These are phyloP conservation scores for Peterozyma toletana DNA, from an alignment of 805 yeast species.

Conservation along the genomic window DNA sequence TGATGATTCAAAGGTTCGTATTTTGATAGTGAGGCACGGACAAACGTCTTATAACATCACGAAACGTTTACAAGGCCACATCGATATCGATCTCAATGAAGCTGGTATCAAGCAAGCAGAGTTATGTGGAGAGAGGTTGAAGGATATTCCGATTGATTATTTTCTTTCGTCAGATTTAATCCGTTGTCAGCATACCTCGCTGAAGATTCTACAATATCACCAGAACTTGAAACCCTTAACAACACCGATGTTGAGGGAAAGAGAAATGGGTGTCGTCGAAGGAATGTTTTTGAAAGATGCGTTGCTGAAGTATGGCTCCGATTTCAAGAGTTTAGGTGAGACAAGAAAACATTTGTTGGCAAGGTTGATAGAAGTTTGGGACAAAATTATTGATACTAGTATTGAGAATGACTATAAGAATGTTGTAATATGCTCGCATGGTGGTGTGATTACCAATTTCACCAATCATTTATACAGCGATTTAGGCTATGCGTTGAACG, in stretches of 20 bases:
- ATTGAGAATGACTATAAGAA: slow-evolving; percentile 31
- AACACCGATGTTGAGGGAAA: slow-evolving; percentile 53
- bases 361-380: slow-evolving; percentile 44
- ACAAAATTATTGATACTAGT: slow-evolving; percentile 30
- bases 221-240: slow-evolving; percentile 18
- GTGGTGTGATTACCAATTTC: slow-evolving; percentile 68
- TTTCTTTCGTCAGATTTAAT: slow-evolving; percentile 44
- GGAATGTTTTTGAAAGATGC: slow-evolving; percentile 72
- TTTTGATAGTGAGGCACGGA: slow-evolving; percentile 75
- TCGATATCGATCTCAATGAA: slow-evolving; percentile 55
- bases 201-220: slow-evolving; percentile 28
- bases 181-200: slow-evolving; percentile 57
- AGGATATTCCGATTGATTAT: slow-evolving; percentile 33
- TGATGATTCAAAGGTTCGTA: slow-evolving; percentile 13
- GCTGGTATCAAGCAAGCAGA: slow-evolving; percentile 57
- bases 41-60: slow-evolving; percentile 69
- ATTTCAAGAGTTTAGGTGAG: slow-evolving; percentile 66
- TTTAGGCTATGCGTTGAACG: slow-evolving; percentile 27
- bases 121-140: slow-evolving; percentile 39
- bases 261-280: slow-evolving; percentile 73
- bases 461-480: slow-evolving; percentile 40
- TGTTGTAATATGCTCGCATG: slow-evolving; percentile 65
- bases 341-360: slow-evolving; percentile 31
- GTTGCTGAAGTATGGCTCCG: slow-evolving; percentile 43
- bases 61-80: slow-evolving; percentile 75